Conservation (phyloP, 129 eudicot species). For the Helianthus tuberosus region DNA sequence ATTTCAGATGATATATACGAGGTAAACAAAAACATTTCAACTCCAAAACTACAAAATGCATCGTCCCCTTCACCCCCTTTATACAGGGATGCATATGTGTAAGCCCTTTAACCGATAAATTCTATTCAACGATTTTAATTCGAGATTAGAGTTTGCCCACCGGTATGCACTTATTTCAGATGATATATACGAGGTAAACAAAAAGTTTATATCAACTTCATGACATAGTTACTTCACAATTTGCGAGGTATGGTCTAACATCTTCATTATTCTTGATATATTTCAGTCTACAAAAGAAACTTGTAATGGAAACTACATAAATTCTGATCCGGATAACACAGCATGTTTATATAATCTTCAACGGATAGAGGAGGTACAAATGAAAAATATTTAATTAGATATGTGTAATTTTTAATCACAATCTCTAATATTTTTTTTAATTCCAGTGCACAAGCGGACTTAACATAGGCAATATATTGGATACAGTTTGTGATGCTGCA, state of each 20-base stretch:
- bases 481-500: conserved; percentile 13
- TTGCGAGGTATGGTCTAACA: not conserved
- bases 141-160: conserved; percentile 30
- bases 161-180: conserved; percentile 33
- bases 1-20: too few relatives aligned
- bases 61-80: too few relatives aligned
- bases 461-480: conserved; percentile 8
- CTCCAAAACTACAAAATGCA: too few relatives aligned
- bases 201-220: not conserved
- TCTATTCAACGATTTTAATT: conserved; percentile 12
- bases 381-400: not conserved
- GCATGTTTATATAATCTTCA: conserved; percentile 22
- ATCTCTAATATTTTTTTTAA: not conserved
- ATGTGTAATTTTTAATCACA: not conserved
- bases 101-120: conserved; percentile 28
- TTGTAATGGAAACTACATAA: conserved; percentile 30
- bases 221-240: not conserved
- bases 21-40: too few relatives aligned
- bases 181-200: conserved; percentile 1
- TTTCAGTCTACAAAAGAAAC: conserved; percentile 27
- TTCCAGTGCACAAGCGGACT: conserved; percentile 25
- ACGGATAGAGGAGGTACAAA: conserved; percentile 29
- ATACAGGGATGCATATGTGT: conserved; percentile 32
- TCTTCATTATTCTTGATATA: not conserved
- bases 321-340: conserved; percentile 13